Base-by-base conservation (phyloP, 2,329 filamentous ascomycete species). In the Ophiobolus disseminans region DNA sequence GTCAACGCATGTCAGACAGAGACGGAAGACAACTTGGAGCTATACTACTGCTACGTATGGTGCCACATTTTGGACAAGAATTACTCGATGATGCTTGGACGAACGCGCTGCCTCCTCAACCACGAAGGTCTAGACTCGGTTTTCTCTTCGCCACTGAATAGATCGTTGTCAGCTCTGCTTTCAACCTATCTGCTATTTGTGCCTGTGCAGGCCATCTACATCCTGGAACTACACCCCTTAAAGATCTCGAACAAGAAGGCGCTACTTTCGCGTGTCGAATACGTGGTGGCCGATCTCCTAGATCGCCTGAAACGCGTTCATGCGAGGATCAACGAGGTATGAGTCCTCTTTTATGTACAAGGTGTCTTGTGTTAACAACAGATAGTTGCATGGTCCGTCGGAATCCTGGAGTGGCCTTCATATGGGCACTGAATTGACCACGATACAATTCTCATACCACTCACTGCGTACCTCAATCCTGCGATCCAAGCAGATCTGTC, bases 11-110 rank as follows among this genome's bases (percentile, higher is more conserved):
- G 55, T 25, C 34, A 23, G 16, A 39, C 40, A 9, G 43, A 58
- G 23, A 48, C 50, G 3, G 53, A 60, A 32, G 53, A 58, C 8
- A 41, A 55, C 4, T 34, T 47, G 25, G 53, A 64, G 26, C 11
- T 58, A 1, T 58, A 54, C 17, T 60, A 57, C 10, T 64, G 61
- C 36, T 58, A 55, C 9, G 30, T 58, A 13, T 63, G 58, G 60
- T 57, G 54, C 20, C 58, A 62, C 25, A 50, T 64, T n/a, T 53
- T 64, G 3, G 61, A 62, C 43, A 64, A 62, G 42, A 60, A 57
- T 16, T 55, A 57, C 10, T 53, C 58, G 1, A 58, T 64, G 55
- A 62, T 58, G 55, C 57, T 57, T 13, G 58, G 57, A 8, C 36
- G 58, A 14, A 58, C 47, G 13, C 58, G 54, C 2, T 56, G 45